Evolutionary conservation across 768 basidiomycete genomes (phyloP), one percentile per base, ranked within the genome.

Genomic region (Holtermanniella nyarrowii): DNA sequence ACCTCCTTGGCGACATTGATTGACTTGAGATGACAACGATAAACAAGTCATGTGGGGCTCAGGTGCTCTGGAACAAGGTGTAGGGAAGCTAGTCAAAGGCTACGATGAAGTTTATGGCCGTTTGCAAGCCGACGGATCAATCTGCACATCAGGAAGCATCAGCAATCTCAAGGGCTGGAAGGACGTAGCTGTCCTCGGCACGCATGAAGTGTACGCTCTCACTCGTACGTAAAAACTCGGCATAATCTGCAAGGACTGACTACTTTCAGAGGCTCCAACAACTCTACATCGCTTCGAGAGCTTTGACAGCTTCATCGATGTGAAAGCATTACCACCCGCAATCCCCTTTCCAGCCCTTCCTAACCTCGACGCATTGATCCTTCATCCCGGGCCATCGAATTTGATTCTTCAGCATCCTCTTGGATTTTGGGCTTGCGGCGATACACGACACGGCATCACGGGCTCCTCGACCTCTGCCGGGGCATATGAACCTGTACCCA

Each of bases 401-500:
- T 20, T 10, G 26, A n/a, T 22, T 21, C n/a, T 56, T 12, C 11
- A 16, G 21, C 55, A 62, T 45, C 58, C 55, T 10, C 46, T 50
- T 12, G 49, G 50, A 40, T 25, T 26, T 44, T 23, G 11, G 16
- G 14, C 18, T n/a, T 48, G 27, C 27, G 40, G 26, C 43, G 62
- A 2, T 52, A 53, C 44, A 47, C 57, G n/a, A n/a, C 20, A 59
- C 55, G 27, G 63, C 62, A 23, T 65, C 63, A 10, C 53, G 63
- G 40, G 49, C 52, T 61, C 0, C 53, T 62, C 27, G 63, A 65
- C 44, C 47, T 60, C 20, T 47, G 24, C 27, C 48, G 24, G 22
- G 14, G 3, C 26, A 25, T 21, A 46, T 14, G 27, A 47, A 3
- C 49, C 43, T 21, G 41, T 43, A 16, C 46, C 54, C 0, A 18